A percentile compares a stretch with the other conserved stretches of the same genome.
Evolutionary conservation across 371 early-diverging fungal genomes (phyloP).

Genomic region (Capillidium rhysosporum): DNA sequence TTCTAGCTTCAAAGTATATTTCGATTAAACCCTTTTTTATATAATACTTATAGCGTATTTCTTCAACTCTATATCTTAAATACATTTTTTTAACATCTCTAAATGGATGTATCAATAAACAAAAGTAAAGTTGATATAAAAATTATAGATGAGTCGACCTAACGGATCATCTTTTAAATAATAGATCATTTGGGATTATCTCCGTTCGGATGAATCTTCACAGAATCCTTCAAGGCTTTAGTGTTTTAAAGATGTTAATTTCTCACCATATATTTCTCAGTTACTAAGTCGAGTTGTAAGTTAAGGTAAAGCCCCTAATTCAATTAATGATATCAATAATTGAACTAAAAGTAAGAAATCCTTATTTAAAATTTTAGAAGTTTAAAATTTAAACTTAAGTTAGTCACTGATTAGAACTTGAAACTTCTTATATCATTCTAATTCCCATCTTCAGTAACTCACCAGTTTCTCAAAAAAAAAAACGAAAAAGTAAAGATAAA

Average conservation of each 20-base stretch:
- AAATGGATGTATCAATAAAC: not conserved
- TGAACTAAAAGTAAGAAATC: constrained; percentile 70
- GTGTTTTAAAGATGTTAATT: constrained; percentile 19
- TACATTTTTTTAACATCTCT: constrained; percentile 74
- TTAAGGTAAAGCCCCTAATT: constrained; percentile 91
- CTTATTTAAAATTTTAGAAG: constrained; percentile 8
- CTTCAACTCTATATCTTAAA: constrained; percentile 62
- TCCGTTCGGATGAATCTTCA: constrained; percentile 95
- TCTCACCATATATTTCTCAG: not conserved
- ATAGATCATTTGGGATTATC: constrained; percentile 88
- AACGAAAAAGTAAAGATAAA: constrained; percentile 10
- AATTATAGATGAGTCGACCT: not conserved
- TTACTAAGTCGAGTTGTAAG: constrained; percentile 54
- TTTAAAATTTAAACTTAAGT: no score
- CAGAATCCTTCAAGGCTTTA: constrained; percentile 85
- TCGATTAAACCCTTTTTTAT: constrained; percentile 14
- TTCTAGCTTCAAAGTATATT: no score
- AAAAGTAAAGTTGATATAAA: not conserved
- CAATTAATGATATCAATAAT: constrained; percentile 83
- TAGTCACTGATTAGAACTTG: not conserved
- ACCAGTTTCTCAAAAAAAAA: constrained; percentile 53
- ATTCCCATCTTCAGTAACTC: constrained; percentile 82
- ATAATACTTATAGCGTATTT: constrained; percentile 63
- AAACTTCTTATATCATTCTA: constrained; percentile 53
- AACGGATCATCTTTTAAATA: constrained; percentile 27